phyloP scores from a whole-genome alignment of 2,329 filamentous ascomycete species.

The Colletotrichum sp. region DNA sequence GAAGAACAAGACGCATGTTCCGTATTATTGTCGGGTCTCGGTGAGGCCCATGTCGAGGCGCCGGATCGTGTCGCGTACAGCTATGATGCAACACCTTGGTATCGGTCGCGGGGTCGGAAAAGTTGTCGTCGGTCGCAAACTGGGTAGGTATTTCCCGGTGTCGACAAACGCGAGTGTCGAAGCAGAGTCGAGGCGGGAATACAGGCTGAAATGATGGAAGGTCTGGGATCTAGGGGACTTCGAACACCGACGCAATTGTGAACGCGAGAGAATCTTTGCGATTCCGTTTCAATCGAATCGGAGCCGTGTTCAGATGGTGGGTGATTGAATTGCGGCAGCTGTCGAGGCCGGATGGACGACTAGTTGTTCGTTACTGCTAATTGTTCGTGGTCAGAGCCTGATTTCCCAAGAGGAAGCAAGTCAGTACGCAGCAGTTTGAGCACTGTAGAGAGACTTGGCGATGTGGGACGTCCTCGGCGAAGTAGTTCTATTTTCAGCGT shows the following conservation, averaged over 20 bases:
- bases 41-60: not conserved
- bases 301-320: not conserved
- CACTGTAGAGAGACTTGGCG: not conserved
- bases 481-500: slow-evolving; percentile 5
- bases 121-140: not conserved
- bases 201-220: not conserved
- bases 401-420: not conserved
- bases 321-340: not conserved
- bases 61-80: not conserved
- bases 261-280: not conserved
- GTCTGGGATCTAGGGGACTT: not conserved
- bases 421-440: not conserved
- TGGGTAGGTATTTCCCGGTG: not conserved
- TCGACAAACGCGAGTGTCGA: not conserved
- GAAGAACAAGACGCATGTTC: slow-evolving; percentile 2
- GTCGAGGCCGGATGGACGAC: not conserved
- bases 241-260: not conserved
- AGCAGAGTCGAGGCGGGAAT: not conserved
- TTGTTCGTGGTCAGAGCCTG: not conserved
- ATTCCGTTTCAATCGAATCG: not conserved
- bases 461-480: not conserved
- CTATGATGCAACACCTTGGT: not conserved
- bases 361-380: not conserved
- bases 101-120: not conserved
- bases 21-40: not conserved